Evolutionary conservation across 2,329 filamentous ascomycete species (phyloP), one percentile per base, ranked within the genome.

Genomic region (Arthrobotrys conoides): DNA sequence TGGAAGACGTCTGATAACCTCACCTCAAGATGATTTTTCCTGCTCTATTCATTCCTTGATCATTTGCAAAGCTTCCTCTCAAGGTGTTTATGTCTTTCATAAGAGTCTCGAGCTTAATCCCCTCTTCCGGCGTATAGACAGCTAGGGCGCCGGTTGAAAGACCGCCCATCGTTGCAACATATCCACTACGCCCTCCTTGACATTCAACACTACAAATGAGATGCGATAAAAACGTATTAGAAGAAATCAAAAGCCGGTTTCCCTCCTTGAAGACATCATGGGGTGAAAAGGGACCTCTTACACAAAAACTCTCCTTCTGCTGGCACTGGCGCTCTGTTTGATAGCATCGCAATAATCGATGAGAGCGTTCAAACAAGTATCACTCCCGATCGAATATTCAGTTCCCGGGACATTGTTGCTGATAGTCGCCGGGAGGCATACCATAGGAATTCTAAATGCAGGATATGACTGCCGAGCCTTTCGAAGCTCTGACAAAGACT

Each of bases 401-500:
- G 95, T 97, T 46, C 96, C 96, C 0, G 96, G 96, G 3, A 99
- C 96, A 84, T 99, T 99, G 88, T 99, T 99, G 81, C 93, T 97
- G 82, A 99, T 95, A 9, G 96, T 99, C n/a, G 96, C 96, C 0
- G 96, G 96, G 27, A 99, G 88, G 49, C 97, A 88, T 67, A 92
- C 89, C 88, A 98, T 93, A 20, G 96, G 96, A 80, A 99, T 97
- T 84, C 93, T 94, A 83, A 99, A 92, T 0, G 92, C 91, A 10
- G 93, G 90, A 85, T 92, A 97, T 79, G 93, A 86, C 41, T 90
- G 88, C 71, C 94, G 89, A 14, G 92, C 94, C 86, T 93, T 90
- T 81, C 94, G 91, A 77, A 99, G 88, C 85, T 98, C 92, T 53
- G 92, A 93, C 38, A 97, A 89, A 1, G 96, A 91, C 73, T 96